Conservation (phyloP, 1,284 basidiomycete species). For the Leccinum fallax region DNA sequence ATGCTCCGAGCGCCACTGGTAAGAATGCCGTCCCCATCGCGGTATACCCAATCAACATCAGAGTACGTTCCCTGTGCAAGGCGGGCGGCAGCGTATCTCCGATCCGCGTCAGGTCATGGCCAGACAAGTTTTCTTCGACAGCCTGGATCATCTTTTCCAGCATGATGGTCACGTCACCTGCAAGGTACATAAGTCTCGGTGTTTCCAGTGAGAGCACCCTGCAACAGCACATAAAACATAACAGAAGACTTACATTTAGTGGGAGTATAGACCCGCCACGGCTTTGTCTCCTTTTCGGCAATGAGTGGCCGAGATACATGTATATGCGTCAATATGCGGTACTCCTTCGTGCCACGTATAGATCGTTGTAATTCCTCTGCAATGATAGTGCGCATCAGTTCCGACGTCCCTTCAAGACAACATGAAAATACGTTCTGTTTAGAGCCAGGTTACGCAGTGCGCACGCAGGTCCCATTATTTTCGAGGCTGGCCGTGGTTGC, state of each 20-base stretch:
- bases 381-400: not conserved
- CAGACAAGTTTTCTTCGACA: too few relatives aligned
- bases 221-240: too few relatives aligned
- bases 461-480: not conserved
- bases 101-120: too few relatives aligned
- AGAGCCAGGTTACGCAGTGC: not conserved
- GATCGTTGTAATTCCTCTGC: not conserved
- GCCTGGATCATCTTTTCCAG: too few relatives aligned
- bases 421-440: not conserved
- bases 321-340: not conserved
- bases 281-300: not conserved
- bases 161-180: not conserved
- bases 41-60: not conserved
- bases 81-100: not conserved
- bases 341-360: not conserved
- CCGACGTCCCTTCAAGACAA: not conserved
- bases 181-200: not conserved
- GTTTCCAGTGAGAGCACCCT: not conserved
- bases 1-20: not conserved
- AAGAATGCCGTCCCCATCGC: not conserved
- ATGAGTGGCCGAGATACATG: not conserved
- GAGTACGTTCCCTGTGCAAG: not conserved
- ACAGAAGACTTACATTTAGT: not conserved
- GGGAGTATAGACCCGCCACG: not conserved
- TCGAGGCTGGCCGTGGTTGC: not conserved